Evolutionary conservation across 2,329 filamentous ascomycete species (phyloP), one percentile per base, ranked within the genome.

Genomic region (Rhynchosporium graminicola): DNA sequence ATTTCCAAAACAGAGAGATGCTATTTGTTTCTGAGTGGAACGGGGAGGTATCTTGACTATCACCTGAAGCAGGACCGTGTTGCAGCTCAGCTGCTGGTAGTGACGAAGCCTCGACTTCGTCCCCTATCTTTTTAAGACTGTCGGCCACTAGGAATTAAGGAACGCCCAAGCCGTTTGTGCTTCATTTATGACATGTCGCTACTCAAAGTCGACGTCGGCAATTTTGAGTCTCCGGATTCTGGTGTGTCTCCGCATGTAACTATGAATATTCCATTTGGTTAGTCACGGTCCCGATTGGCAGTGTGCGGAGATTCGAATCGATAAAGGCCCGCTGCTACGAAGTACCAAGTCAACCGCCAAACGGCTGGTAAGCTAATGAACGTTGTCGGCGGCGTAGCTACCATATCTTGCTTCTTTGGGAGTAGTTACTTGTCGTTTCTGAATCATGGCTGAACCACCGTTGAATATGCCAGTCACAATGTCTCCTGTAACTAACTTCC

Each of bases 321-420:
- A 56, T 56, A 45, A 45, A 56, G 28, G 28, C 52, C 38, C 52
- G 52, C 42, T 45, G 33, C 50, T 20, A 33, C 20, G 1, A 20
- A 20, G 20, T 20, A 33, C 20, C 20, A 20, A 20, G 20, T 20
- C 20, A 20, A 20, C 20, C 20, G 52, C 6, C 29, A 4, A 26
- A 20, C 52, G 43, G 42, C 52, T 40, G 52, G 40, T 33, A 56
- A 31, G 52, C 52, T 43, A 55, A 15, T 31, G 15, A 56, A 56
- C 52, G 52, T 56, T 38, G 52, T 31, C 42, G 52, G 52, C 33
- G 6, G 33, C 9, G 28, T 56, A 43, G 29, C 12, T 45, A n/a
- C n/a, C 6, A 56, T 56, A 38, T 56, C 52, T 56, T 38, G n/a
- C 52, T 45, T 20, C 52, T 56, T 56, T 45, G 26, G 52, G 52